phyloP scores from a whole-genome alignment of 306 rosid species.

The Canavalia ensiformis region DNA sequence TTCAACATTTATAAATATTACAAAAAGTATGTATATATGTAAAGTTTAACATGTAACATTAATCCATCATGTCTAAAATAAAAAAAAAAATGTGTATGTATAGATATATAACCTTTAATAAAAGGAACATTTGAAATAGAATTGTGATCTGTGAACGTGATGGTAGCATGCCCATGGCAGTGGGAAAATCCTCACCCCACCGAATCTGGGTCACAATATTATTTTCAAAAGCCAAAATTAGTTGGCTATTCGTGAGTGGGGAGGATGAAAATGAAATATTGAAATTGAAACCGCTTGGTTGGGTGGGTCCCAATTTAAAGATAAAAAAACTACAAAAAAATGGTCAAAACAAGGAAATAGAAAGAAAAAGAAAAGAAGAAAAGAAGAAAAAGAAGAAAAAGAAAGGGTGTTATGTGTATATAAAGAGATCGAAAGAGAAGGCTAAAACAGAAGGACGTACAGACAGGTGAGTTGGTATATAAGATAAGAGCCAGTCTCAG shows the following conservation, averaged over 20 bases:
- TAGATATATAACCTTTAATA: neutral
- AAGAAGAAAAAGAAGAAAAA: neutral
- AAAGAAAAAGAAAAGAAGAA: neutral
- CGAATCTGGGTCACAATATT: neutral
- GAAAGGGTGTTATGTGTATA: neutral
- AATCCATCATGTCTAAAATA: neutral
- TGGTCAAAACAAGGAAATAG: neutral
- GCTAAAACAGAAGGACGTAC: slow-evolving; percentile 16
- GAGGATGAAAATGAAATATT: slow-evolving; percentile 25
- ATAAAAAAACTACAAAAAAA: neutral
- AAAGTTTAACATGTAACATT: too few species aligned
- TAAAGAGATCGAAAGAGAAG: slow-evolving; percentile 14
- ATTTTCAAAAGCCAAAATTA: slow-evolving; percentile 27
- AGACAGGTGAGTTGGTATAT: slow-evolving; percentile 34
- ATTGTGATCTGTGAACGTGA: neutral
- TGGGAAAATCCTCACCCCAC: neutral
- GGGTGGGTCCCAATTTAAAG: slow-evolving; percentile 15
- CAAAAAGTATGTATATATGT: too few species aligned
- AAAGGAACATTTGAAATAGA: neutral
- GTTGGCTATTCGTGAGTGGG: slow-evolving; percentile 33
- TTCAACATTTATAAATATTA: too few species aligned
- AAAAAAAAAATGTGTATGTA: too few species aligned
- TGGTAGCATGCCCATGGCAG: neutral
- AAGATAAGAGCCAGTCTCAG: slow-evolving; percentile 28
- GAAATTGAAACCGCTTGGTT: neutral